These are phyloP conservation scores for Hyaloscypha bicolor DNA, from an alignment of 495 filamentous ascomycete species.

Conservation along the genomic window DNA sequence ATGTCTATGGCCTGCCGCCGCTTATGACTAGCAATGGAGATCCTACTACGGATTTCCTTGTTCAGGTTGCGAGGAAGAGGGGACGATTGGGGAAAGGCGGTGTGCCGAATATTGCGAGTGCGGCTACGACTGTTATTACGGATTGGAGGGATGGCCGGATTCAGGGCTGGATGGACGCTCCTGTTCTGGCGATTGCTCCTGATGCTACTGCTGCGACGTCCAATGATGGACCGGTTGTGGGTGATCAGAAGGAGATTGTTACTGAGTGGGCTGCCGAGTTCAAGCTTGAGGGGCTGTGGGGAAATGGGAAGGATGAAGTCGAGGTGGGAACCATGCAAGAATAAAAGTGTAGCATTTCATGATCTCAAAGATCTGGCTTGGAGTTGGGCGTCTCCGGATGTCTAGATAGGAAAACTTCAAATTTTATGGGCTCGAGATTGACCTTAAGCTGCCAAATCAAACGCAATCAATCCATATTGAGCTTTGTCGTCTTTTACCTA, in stretches of 20 bases:
- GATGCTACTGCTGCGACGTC: slow-evolving; percentile 37
- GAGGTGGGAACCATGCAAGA: slow-evolving; percentile 22
- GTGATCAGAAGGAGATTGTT: slow-evolving; percentile 86
- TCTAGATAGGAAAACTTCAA: slow-evolving; percentile 2
- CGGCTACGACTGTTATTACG: slow-evolving; percentile 88
- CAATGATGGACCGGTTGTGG: slow-evolving; percentile 32
- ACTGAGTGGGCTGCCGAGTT: slow-evolving; percentile 95
- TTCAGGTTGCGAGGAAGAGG: slow-evolving; percentile 91
- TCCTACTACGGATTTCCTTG: slow-evolving; percentile 84
- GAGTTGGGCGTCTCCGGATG: slow-evolving; percentile 16
- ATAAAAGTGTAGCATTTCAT: slow-evolving; percentile 15
- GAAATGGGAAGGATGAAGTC: slow-evolving; percentile 19
- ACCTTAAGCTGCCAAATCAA: too few relatives aligned
- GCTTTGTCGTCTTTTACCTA: too few relatives aligned
- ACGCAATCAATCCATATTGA: too few relatives aligned
- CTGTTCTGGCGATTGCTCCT: slow-evolving; percentile 57
- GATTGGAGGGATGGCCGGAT: slow-evolving; percentile 97
- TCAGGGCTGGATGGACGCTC: slow-evolving; percentile 86
- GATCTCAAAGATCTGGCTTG: not conserved
- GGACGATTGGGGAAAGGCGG: slow-evolving; percentile 88
- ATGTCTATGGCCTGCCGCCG: slow-evolving; percentile 79
- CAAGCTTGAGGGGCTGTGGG: slow-evolving; percentile 79
- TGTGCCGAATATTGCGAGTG: slow-evolving; percentile 82
- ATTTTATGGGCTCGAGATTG: not conserved
- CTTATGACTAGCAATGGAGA: slow-evolving; percentile 71